Evolutionary conservation across 768 basidiomycete genomes (phyloP), one percentile per base, ranked within the genome.

Genomic region (Termitomyces sp.): DNA sequence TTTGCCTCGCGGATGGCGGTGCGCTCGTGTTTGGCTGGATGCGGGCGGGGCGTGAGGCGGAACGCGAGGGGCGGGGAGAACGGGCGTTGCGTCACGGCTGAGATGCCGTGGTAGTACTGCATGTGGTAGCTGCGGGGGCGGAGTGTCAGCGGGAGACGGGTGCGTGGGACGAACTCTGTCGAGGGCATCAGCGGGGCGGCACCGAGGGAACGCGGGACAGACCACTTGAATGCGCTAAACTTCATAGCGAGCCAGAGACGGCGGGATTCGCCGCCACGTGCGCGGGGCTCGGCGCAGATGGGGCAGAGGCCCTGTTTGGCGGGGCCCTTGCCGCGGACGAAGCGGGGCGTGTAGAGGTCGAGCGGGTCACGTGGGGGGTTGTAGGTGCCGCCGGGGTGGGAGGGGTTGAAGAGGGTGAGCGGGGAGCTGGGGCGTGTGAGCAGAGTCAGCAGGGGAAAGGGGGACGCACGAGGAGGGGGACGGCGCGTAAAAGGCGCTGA

Each of bases 181-280:
- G 1, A 14, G 36, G 2, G 1, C 9, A 4, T 24, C 13, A 24
- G 47, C 4, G 18, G 27, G 27, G 37, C 16, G 10, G 55, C 22
- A 18, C 16, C 22, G 52, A 14, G 22, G 5, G 42, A 7, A 10
- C 24, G 77, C 80, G 16, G n/a, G n/a, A n/a, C n/a, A n/a, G 58
- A 86, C 87, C 74, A 90, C 89, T 92, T 91, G 75, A 84, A 91
- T 20, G 90, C 90, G 14, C 86, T 88, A 65, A 87, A 85, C 63
- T 91, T 91, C 82, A 84, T 90, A 2, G 84, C 81, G 34, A 90
- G 69, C 90, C 91, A 92, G 27, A 86, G 59, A 39, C 78, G 76
- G 63, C 80, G 82, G 3, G 80, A 81, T 55, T 79, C 80, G 0
- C 90, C 90, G 1, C 88, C 88, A 9, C 90, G 79, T 22, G 71